Base-by-base conservation (phyloP, 345 rosid species). In the Brassica cretica region DNA sequence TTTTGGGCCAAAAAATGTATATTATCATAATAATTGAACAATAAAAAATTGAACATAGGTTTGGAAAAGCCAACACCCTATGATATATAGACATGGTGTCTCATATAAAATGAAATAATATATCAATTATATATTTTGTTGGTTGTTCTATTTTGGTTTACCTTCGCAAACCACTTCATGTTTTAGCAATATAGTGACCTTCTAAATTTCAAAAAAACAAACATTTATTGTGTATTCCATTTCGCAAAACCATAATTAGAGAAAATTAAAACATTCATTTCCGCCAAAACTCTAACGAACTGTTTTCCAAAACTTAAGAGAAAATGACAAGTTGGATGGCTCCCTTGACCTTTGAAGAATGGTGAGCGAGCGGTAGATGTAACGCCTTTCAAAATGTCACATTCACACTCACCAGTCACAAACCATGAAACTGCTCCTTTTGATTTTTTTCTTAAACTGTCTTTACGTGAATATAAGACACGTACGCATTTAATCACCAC, bases 291-390 rank as follows among this genome's bases (percentile, higher is more conserved):
- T 30, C 63, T 21, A 2, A 58, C 30, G 63, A 58, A 21, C 14
- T 9, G 14, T 19, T 56, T 1, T 19, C 9, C 5, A 1, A 8
- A 56, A 8, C 62, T 10, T 56, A 19, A 19, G 62, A 27, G 27
- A 3, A 56, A 56, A 19, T 9, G 62, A 56, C 62, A 56, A 24
- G 69, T 61, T 21, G 46, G 24, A 46, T 24, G 41, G 70, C 69
- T 69, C 29, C 37, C 5, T 76, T 68, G 69, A 62, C 74, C 56
- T 33, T 49, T 0, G 27, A 76, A 69, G 80, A 76, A 76, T 24
- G 80, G 75, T 70, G 56, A 69, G 80, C 74, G 70, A 69, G 41
- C 70, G 80, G 75, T 76, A 49, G 80, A 51, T 62, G 75, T 24
- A 70, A 70, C 24, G 35, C 61, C 61, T 76, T 68, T 59, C 73